These are phyloP conservation scores for Trichoderma aggressivum DNA, from an alignment of 2,329 filamentous ascomycete species.

Conservation along the genomic window DNA sequence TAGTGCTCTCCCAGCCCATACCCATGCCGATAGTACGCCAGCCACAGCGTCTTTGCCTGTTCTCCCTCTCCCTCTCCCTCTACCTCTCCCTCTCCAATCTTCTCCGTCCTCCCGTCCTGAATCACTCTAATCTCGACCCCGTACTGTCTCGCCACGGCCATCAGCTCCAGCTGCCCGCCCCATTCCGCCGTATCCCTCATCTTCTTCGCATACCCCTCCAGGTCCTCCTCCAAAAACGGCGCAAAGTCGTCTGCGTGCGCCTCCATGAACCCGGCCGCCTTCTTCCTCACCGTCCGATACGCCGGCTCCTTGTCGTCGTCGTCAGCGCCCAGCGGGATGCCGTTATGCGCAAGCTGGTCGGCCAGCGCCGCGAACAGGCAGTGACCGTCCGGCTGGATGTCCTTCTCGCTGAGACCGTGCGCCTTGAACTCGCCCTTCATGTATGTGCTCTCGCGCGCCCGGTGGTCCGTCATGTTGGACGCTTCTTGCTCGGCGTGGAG, in stretches of 20 bases:
- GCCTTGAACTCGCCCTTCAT: constrained; percentile 67
- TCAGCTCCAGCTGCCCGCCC: constrained; percentile 89
- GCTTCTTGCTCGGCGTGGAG: constrained; percentile 73
- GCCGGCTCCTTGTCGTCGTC: constrained; percentile 33
- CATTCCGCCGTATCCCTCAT: constrained; percentile 89
- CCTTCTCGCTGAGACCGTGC: constrained; percentile 66
- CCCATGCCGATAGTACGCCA: constrained; percentile 92
- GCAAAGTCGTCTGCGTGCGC: constrained; percentile 75
- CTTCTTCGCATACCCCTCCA: constrained; percentile 69
- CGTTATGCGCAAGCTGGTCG: constrained; percentile 65
- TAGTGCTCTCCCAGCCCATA: constrained; percentile 97
- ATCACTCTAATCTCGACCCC: constrained; percentile 78
- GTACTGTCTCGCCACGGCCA: constrained; percentile 79
- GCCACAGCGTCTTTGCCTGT: constrained; percentile 64
- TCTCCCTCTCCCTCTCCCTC: constrained; percentile 49
- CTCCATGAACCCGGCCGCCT: constrained; percentile 75
- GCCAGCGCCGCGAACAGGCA: constrained; percentile 92
- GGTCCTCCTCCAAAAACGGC: constrained; percentile 79
- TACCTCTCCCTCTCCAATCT: constrained; percentile 54
- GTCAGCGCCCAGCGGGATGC: constrained; percentile 39
- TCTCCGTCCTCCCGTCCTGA: constrained; percentile 78
- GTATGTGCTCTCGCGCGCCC: constrained; percentile 63
- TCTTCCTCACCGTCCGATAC: constrained; percentile 66
- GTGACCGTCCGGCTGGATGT: constrained; percentile 87
- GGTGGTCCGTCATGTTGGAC: constrained; percentile 66